Base-by-base conservation (phyloP, 2,329 filamentous ascomycete genomes). In the Pestalotiopsis sp. region DNA sequence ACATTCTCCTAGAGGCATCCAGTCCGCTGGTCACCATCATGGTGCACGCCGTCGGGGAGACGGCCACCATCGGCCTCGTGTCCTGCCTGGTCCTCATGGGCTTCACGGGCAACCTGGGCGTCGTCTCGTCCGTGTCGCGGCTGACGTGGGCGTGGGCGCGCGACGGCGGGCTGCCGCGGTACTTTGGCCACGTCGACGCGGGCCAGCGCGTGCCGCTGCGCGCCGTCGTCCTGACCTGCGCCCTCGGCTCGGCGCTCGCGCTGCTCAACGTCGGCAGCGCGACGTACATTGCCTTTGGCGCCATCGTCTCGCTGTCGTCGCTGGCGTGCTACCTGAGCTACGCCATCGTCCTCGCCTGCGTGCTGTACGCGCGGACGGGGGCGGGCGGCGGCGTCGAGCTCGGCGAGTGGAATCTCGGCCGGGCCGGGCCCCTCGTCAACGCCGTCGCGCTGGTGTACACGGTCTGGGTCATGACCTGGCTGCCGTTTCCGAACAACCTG, bases 401-500 rank as follows among this genome's bases (percentile, higher is more conserved):
- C 20, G 56, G 22, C 4, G 38, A 66, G 44, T 66, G 65, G 65
- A 52, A 40, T 24, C 5, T 66, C 22, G 65, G 65, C 44, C 26
- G 55, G 26, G 56, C n/a, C n/a, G 65, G 65, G 38, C 39, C 58
- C n/a, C 13, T 38, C 17, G 26, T 66, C 24, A 66, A 66, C 17
- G 10, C 61, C 6, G 22, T 66, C 4, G 57, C 38, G n/a, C 57
- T 66, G 22, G 14, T 66, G 1, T 61, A 66, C 57, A 61, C 65
- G 9, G 17, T 66, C 7, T 66, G 58, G 56, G 40, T 61, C 39
- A 66, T 66, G 65, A 39, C 62, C 6, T 66, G 30, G 22, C 22
- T 66, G 57, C 65, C 65, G 4, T 66, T 66, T 26, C 65, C 65
- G 7, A 61, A 59, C 17, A 57, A 66, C 30, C 17, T 66, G 38